phyloP scores from a whole-genome alignment of 192 early-diverging fungal genomes.

The Podila epigama region DNA sequence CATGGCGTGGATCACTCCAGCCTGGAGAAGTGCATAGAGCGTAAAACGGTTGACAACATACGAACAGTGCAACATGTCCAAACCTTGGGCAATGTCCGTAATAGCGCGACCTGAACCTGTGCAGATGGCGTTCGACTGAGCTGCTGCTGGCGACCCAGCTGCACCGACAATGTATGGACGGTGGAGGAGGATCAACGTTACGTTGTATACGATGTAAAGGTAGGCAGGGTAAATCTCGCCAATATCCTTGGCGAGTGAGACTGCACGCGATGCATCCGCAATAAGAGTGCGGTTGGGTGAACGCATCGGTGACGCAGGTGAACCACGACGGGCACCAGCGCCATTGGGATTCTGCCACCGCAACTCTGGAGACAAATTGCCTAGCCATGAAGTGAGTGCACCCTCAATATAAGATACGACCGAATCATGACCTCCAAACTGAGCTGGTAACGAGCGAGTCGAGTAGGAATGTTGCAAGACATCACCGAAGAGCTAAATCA shows the following conservation, averaged over 20 bases:
- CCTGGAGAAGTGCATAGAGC: constrained; percentile 43
- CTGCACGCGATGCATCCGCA: constrained; percentile 16
- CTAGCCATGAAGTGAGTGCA: constrained; percentile 46
- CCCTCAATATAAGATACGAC: constrained; percentile 44
- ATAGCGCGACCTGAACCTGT: constrained; percentile 42
- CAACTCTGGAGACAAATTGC: constrained; percentile 41
- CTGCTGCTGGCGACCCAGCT: constrained; percentile 37
- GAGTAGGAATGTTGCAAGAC: constrained; percentile 49
- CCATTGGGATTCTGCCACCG: constrained; percentile 35
- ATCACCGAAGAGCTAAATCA: constrained; percentile 27
- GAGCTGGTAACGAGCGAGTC: constrained; percentile 34
- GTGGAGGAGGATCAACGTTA: constrained; percentile 54
- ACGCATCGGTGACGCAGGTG: constrained; percentile 12
- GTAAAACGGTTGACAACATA: constrained; percentile 41
- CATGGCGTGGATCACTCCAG: constrained; percentile 44
- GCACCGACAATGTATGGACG: constrained; percentile 58
- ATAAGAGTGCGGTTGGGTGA: constrained; percentile 8
- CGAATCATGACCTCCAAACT: constrained; percentile 45
- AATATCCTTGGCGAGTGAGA: constrained; percentile 5
- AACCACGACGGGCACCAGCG: constrained; percentile 3
- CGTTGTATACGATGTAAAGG: constrained; percentile 51
- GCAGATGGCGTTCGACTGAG: constrained; percentile 48
- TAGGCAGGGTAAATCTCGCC: constrained; percentile 42
- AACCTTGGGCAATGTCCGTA: constrained; percentile 36
- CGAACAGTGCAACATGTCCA: constrained; percentile 28